Conservation (phyloP, 139 green algal species). For the Asterochloris sp. region DNA sequence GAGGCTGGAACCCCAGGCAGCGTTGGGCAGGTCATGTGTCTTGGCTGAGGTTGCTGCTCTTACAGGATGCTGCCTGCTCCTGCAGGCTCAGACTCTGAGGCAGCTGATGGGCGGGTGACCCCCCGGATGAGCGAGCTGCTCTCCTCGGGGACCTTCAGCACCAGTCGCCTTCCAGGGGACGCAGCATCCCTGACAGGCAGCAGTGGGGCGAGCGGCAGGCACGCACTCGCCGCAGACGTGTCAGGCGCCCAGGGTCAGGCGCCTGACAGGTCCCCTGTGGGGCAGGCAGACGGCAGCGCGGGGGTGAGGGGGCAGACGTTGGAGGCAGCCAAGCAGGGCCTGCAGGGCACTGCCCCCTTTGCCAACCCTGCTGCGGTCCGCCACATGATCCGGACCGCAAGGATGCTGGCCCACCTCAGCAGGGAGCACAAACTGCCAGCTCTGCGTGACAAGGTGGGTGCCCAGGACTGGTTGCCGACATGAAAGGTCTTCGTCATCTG, state of each 20-base stretch:
- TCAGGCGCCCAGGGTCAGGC: too few relatives aligned
- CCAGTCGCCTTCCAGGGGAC: too few relatives aligned
- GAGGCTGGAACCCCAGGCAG: too few relatives aligned
- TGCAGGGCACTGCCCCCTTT: neutral
- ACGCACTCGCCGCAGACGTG: neutral
- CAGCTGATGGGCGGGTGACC: too few relatives aligned
- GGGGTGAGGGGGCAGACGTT: neutral
- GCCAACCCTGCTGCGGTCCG: neutral
- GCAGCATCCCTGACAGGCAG: neutral
- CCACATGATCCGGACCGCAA: neutral
- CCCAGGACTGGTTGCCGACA: neutral
- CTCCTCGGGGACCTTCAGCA: too few relatives aligned
- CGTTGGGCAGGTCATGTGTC: too few relatives aligned
- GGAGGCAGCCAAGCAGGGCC: neutral
- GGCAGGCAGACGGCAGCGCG: neutral
- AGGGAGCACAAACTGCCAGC: neutral
- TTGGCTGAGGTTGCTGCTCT: too few relatives aligned
- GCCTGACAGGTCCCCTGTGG: neutral
- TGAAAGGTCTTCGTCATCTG: neutral
- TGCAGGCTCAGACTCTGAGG: too few relatives aligned
- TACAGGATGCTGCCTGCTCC: too few relatives aligned
- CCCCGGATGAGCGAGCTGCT: too few relatives aligned
- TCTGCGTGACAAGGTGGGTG: neutral
- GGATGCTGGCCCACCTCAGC: neutral
- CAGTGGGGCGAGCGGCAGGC: neutral